Evolutionary conservation across 208 protist species (phyloP).

Genomic region (Tritrichomonas foetus): DNA sequence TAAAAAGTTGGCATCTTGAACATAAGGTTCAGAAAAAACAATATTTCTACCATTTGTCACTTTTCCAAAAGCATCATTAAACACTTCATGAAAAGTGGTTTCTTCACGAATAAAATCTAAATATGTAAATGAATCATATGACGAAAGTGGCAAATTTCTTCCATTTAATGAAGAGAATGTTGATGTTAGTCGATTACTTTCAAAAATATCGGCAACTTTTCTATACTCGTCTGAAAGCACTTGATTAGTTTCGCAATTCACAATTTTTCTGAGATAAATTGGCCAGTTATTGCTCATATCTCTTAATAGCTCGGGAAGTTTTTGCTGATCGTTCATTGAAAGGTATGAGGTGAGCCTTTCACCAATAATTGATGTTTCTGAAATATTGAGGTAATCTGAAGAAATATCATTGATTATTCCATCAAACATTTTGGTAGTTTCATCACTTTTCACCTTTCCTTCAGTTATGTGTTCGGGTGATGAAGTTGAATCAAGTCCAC

Average conservation of each 20-base stretch:
- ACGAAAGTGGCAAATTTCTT: background rate
- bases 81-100: background rate
- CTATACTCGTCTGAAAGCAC: background rate
- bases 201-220: background rate
- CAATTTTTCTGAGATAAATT: background rate
- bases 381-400: no score
- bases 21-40: no score
- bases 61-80: background rate
- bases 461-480: no score
- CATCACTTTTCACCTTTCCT: no score
- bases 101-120: background rate
- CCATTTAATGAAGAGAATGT: background rate
- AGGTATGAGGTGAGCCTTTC: no score
- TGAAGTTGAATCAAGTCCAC: background rate
- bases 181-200: background rate
- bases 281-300: slow-evolving; percentile 30
- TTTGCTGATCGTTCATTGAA: no score
- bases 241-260: background rate
- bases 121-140: background rate
- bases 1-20: background rate
- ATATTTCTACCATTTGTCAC: background rate
- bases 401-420: no score
- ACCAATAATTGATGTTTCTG: no score
- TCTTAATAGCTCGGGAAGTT: background rate
- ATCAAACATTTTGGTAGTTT: no score